Percentiles rank a stretch among this genome's conserved stretches.
Conservation (phyloP, 768 basidiomycete genomes). For the Auriscalpium vulgare region DNA sequence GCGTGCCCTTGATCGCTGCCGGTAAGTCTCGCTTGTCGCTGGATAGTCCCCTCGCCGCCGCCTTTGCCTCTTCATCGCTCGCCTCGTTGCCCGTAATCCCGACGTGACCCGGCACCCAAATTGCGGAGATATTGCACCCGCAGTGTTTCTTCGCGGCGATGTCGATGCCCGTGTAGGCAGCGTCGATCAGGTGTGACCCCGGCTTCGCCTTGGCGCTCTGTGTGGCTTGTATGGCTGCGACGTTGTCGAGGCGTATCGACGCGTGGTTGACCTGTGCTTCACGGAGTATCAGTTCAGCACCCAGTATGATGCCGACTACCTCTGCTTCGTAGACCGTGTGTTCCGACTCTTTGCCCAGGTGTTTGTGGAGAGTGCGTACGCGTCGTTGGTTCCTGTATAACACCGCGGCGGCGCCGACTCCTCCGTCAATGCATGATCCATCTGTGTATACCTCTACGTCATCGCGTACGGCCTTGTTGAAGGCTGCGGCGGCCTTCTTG, state of each 20-base stretch:
- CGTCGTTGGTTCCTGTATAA: background rate
- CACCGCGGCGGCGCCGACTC: slow-evolving; percentile 15
- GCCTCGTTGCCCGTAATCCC: background rate
- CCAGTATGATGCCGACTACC: background rate
- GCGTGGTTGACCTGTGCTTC: background rate
- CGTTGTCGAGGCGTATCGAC: background rate
- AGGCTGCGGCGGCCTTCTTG: background rate
- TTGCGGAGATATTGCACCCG: background rate
- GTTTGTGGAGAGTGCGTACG: background rate
- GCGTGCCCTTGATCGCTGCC: background rate
- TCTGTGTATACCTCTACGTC: slow-evolving; percentile 12
- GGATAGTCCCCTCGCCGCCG: background rate
- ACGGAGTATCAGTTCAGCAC: background rate
- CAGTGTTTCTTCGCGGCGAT: too few species aligned
- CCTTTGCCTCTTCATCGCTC: background rate
- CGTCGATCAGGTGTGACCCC: background rate
- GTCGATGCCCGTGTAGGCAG: background rate
- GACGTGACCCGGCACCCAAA: background rate
- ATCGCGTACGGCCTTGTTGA: background rate
- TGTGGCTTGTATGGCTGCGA: background rate
- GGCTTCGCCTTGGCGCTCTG: background rate
- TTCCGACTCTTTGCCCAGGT: background rate
- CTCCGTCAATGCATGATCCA: slow-evolving; percentile 11
- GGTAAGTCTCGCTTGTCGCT: background rate
- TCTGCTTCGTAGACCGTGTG: background rate